These are phyloP conservation scores for Capsaspora owczarzaki DNA, from an alignment of 78 protist species.

Conservation along the genomic window DNA sequence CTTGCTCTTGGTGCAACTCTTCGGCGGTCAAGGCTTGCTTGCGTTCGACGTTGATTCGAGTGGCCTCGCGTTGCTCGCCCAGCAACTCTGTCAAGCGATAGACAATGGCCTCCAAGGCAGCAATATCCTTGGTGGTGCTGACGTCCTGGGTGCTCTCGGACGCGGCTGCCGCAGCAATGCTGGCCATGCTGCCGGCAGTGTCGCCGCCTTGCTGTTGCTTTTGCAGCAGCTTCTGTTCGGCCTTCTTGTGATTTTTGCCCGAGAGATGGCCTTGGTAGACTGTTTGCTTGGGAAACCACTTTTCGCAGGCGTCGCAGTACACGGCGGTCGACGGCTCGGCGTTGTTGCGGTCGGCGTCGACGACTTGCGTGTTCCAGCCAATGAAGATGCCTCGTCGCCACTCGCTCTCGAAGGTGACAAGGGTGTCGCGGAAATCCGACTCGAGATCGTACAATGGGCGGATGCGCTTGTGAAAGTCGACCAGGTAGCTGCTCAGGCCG, in stretches of 20 bases:
- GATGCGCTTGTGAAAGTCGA: conserved; percentile 1
- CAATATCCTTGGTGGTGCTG: too few relatives aligned
- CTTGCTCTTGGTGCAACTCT: conserved; percentile 22
- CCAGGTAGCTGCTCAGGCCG: not conserved
- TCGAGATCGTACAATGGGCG: not conserved
- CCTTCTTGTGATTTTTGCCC: conserved; percentile 50
- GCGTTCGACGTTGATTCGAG: conserved; percentile 38
- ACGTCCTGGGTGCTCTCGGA: too few relatives aligned
- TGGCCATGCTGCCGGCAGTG: too few relatives aligned
- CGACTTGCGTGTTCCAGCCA: not conserved
- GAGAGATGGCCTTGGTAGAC: conserved; percentile 56
- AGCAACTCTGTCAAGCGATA: conserved; percentile 19
- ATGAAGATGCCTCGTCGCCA: not conserved
- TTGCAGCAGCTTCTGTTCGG: conserved; percentile 8
- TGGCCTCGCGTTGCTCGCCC: conserved; percentile 32
- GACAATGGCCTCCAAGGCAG: conserved; percentile 17
- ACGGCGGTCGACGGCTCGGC: not conserved
- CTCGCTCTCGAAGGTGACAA: not conserved
- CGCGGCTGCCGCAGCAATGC: too few relatives aligned
- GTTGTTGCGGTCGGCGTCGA: not conserved
- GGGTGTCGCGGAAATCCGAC: not conserved
- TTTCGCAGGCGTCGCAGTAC: conserved; percentile 12
- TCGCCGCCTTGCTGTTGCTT: too few relatives aligned
- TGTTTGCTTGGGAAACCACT: conserved; percentile 44
- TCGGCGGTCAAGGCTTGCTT: conserved; percentile 54